phyloP scores from a whole-genome alignment of 257 asterid genomes.

The Petunia axillaris region DNA sequence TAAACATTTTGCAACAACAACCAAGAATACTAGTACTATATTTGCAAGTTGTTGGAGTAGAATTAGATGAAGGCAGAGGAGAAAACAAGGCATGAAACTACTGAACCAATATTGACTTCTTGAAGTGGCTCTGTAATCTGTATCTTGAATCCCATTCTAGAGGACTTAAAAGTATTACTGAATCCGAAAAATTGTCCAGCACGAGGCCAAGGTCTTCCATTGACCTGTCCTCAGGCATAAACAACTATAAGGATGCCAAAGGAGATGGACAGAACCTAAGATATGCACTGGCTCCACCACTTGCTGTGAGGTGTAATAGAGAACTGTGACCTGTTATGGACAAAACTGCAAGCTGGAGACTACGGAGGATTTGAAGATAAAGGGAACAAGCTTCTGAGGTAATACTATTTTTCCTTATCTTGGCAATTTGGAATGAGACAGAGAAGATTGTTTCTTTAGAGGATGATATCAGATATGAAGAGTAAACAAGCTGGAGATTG shows the following conservation, averaged over 20 bases:
- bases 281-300: background rate
- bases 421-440: constrained; percentile 3
- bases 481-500: background rate
- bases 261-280: background rate
- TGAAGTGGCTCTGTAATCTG: no score
- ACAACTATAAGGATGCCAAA: constrained; percentile 3
- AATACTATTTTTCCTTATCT: background rate
- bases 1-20: no score
- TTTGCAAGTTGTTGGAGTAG: no score
- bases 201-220: background rate
- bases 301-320: background rate
- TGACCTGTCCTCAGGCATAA: background rate
- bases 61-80: no score
- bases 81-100: no score
- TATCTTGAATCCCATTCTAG: no score
- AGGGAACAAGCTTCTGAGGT: background rate
- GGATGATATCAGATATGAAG: background rate
- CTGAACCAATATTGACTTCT: no score
- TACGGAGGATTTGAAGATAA: background rate
- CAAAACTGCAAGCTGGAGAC: background rate
- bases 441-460: background rate
- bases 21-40: no score
- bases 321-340: background rate
- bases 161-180: no score
- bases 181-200: no score